A percentile compares a stretch with the other conserved stretches of the same genome.
These are phyloP conservation scores for Prunus armeniaca DNA, from an alignment of 306 rosid genomes.

Conservation along the genomic window DNA sequence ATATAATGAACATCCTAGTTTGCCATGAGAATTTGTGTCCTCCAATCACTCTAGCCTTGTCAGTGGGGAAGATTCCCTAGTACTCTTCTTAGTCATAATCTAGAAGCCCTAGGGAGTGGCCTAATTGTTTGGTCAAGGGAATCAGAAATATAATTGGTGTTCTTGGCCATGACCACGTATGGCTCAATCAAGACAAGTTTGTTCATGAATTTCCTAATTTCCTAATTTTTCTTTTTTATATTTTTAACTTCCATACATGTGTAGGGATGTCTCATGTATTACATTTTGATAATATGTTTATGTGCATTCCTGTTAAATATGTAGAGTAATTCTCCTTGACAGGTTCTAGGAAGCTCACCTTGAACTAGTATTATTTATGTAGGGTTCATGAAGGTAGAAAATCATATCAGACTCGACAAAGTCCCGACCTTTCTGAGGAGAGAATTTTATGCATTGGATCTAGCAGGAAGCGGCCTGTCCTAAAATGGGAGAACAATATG, in stretches of 20 bases:
- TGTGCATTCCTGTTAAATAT: not conserved
- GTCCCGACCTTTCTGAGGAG: constrained; percentile 55
- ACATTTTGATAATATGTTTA: not conserved
- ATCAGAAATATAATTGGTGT: not conserved
- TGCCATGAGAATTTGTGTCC: not conserved
- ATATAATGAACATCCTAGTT: not conserved
- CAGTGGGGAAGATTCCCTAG: not conserved
- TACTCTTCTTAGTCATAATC: not conserved
- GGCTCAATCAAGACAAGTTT: not conserved
- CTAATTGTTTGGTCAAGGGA: not conserved
- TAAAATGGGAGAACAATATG: constrained; percentile 92
- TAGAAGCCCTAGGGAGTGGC: not conserved
- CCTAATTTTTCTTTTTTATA: not conserved
- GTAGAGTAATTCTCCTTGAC: not conserved
- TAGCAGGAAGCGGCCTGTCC: constrained; percentile 78
- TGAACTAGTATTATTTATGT: constrained; percentile 36
- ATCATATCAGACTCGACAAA: constrained; percentile 65
- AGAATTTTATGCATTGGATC: constrained; percentile 77
- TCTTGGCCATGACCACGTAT: not conserved
- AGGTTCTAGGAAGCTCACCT: constrained; percentile 7
- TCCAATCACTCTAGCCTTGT: not conserved
- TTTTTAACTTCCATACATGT: not conserved
- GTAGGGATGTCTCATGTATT: not conserved
- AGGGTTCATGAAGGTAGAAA: constrained; percentile 77
- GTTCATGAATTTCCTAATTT: not conserved